Conservation (phyloP, 805 yeast genomes). For the Wickerhamiella galacta region DNA sequence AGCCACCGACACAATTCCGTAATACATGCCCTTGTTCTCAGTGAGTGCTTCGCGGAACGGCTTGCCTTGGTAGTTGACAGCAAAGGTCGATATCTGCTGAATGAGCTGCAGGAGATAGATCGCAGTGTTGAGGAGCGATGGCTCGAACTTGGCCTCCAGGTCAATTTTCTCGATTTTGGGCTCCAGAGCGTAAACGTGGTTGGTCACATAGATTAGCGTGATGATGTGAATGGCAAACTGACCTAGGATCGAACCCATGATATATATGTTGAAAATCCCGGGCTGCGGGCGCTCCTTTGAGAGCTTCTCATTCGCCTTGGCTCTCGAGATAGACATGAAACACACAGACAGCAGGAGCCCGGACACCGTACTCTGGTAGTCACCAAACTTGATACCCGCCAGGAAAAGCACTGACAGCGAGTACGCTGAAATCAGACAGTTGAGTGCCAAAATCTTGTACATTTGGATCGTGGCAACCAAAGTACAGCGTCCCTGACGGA, state of each 20-base stretch:
- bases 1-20: slow-evolving; percentile 83
- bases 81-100: slow-evolving; percentile 94
- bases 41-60: slow-evolving; percentile 86
- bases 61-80: slow-evolving; percentile 91
- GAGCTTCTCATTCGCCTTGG: slow-evolving; percentile 73
- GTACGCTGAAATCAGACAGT: slow-evolving; percentile 92
- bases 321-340: slow-evolving; percentile 88
- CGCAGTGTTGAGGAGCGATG: slow-evolving; percentile 88
- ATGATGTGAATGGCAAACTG: slow-evolving; percentile 87
- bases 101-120: slow-evolving; percentile 87
- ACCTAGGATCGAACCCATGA: slow-evolving; percentile 94
- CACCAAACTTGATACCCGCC: slow-evolving; percentile 97
- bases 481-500: slow-evolving; percentile 97
- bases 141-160: slow-evolving; percentile 71
- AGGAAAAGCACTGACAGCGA: slow-evolving; percentile 83
- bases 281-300: slow-evolving; percentile 94
- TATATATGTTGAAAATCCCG: slow-evolving; percentile 86
- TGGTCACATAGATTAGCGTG: slow-evolving; percentile 66
- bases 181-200: slow-evolving; percentile 70
- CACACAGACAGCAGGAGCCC: slow-evolving; percentile 85
- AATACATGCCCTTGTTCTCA: slow-evolving; percentile 93
- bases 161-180: slow-evolving; percentile 81
- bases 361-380: slow-evolving; percentile 94
- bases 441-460: slow-evolving; percentile 94
- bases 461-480: slow-evolving; percentile 93